Evolutionary conservation across 345 rosid species (phyloP).

Genomic region (Mangifera indica): DNA sequence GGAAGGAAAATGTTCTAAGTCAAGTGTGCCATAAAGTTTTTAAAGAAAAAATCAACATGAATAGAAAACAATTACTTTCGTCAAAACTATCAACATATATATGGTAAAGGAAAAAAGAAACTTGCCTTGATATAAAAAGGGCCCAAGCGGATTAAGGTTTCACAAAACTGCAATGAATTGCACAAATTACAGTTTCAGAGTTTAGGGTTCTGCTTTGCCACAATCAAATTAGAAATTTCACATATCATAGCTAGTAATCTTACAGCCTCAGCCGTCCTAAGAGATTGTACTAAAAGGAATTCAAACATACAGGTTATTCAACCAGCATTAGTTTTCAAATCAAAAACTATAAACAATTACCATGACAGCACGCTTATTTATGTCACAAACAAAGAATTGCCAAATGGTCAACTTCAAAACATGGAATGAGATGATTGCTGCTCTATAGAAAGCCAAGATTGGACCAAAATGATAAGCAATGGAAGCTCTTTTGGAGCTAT

Average conservation of each 20-base stretch:
- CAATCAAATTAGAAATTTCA: background rate
- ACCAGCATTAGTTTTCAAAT: background rate
- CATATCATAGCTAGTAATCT: constrained; percentile 9
- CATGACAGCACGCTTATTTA: constrained; percentile 70
- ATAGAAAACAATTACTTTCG: background rate
- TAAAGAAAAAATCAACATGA: background rate
- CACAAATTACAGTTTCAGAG: constrained; percentile 9
- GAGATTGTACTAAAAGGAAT: background rate
- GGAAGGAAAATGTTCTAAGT: constrained; percentile 4
- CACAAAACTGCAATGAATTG: constrained; percentile 67
- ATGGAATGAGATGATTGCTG: constrained; percentile 74
- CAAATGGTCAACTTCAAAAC: constrained; percentile 73
- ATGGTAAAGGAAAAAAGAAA: constrained; percentile 1
- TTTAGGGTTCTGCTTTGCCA: background rate
- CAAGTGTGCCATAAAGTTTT: background rate
- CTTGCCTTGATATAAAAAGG: constrained; percentile 94
- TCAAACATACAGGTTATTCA: background rate
- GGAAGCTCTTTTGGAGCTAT: constrained; percentile 63
- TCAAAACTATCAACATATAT: background rate
- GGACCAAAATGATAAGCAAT: constrained; percentile 70
- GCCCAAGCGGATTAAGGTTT: constrained; percentile 79
- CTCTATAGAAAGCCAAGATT: constrained; percentile 84
- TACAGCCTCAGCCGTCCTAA: background rate
- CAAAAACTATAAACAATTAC: constrained; percentile 28
- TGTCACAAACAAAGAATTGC: constrained; percentile 66